Evolutionary conservation across 2,329 filamentous ascomycete species (phyloP), one percentile per base, ranked within the genome.

Genomic region (Penicillium sp.): DNA sequence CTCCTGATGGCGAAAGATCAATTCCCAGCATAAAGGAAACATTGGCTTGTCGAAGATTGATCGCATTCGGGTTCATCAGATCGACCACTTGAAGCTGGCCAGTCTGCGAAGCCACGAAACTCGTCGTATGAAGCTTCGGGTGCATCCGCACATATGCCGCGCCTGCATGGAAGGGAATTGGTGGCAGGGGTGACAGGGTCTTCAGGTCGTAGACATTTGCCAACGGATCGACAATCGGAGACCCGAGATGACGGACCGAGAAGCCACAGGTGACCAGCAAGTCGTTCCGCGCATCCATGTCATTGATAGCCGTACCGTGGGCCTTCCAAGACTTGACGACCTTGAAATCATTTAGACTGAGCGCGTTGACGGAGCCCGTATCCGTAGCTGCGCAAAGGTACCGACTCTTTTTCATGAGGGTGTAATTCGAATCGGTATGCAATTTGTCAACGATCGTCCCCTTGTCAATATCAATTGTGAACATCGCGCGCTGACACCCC

Each of bases 101-200:
- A 44, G 87, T 90, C 70, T 96, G 92, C 2, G 94, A 96, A 31
- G 93, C 88, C 51, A 99, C 91, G 60, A 99, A 93, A 69, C 91
- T 94, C 0, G 96, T 98, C 0, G 95, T 97, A 19, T 92, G 89
- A 85, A 99, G 90, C 68, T 92, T 89, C 1, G 96, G 95, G 74
- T 99, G 95, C 90, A 99, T 95, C 59, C 95, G 88, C 43, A 97
- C 93, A 78, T 92, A 96, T 37, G 95, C 94, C 39, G 94, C 95
- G 10, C 95, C 92, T 2, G 92, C 89, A 58, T 95, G 94, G 60
- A 89, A 99, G 0, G 95, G 91, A 43, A 99, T 94, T 0, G 95
- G 95, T 4, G 92, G 89, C 72, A 97, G 86, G 22, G 92, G 92
- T 18, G 87, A 85, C 79, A 97, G 85, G 47, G 92, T 95, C 77